Evolutionary conservation across 139 green algal genomes (phyloP).

Genomic region (Coccomyxa sp.): DNA sequence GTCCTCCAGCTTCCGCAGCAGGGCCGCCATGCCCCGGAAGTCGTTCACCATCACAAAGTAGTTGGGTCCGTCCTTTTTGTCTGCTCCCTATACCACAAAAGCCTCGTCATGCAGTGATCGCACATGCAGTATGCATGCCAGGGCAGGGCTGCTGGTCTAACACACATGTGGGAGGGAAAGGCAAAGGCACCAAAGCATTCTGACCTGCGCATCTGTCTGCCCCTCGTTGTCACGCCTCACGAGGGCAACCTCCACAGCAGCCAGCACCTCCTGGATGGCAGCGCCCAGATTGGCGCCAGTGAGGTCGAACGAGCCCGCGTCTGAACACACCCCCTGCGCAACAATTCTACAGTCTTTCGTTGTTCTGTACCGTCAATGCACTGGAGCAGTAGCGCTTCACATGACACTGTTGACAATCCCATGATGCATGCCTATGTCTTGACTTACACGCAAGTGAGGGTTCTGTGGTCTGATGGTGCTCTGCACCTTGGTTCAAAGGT

Average conservation of each 20-base stretch:
- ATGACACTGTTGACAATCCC: too few species aligned
- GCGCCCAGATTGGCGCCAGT: slow-evolving; percentile 46
- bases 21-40: slow-evolving; percentile 6
- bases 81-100: not conserved
- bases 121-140: too few species aligned
- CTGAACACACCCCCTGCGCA: slow-evolving; percentile 67
- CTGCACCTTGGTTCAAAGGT: too few species aligned
- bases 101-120: too few species aligned
- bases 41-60: slow-evolving; percentile 13
- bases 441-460: too few species aligned
- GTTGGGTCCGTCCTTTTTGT: not conserved
- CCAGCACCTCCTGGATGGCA: slow-evolving; percentile 53
- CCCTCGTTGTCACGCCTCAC: slow-evolving; percentile 6
- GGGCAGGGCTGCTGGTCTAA: too few species aligned
- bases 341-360: too few species aligned
- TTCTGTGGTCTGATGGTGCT: too few species aligned
- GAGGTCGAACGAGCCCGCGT: slow-evolving; percentile 85
- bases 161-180: too few species aligned
- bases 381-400: too few species aligned
- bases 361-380: too few species aligned
- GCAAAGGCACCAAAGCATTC: slow-evolving; percentile 2
- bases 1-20: slow-evolving; percentile 39
- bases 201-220: not conserved
- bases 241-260: slow-evolving; percentile 35
- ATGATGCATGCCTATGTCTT: too few species aligned